These are phyloP conservation scores for Leucosporidium creatinivorum DNA, from an alignment of 768 basidiomycete genomes.

Conservation along the genomic window DNA sequence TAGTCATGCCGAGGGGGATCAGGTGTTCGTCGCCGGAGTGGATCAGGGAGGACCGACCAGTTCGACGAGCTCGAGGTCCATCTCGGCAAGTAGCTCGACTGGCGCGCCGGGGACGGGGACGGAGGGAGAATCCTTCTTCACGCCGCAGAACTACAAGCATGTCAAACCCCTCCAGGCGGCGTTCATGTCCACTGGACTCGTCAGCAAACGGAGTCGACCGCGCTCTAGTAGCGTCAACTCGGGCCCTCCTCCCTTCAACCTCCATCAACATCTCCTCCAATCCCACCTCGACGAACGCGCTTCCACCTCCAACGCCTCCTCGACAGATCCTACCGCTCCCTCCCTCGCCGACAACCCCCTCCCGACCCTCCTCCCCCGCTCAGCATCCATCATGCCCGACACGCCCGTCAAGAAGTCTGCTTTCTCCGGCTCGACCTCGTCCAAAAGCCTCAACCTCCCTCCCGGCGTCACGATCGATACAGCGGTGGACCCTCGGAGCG, in stretches of 20 bases:
- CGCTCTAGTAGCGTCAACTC: conserved; percentile 9
- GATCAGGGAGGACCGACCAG: no score
- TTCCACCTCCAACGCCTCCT: conserved; percentile 3
- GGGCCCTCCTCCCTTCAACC: conserved; percentile 17
- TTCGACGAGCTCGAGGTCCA: conserved; percentile 4
- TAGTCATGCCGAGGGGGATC: conserved; percentile 3
- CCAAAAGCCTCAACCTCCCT: conserved; percentile 9
- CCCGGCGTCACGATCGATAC: neutral
- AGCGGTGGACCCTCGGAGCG: neutral
- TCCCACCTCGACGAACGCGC: conserved; percentile 21
- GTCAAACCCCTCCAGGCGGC: conserved; percentile 40
- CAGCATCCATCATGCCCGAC: conserved; percentile 37
- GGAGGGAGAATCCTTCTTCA: conserved; percentile 24
- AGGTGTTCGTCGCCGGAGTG: neutral
- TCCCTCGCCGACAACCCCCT: conserved; percentile 25
- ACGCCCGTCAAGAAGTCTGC: conserved; percentile 38
- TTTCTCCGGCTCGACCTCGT: conserved; percentile 3
- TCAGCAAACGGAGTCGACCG: conserved; percentile 38
- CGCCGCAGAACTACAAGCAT: conserved; percentile 37
- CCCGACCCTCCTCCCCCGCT: conserved; percentile 10
- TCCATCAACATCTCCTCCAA: conserved; percentile 25
- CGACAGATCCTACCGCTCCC: conserved; percentile 15
- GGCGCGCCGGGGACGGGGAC: neutral
- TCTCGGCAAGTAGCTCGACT: conserved; percentile 7
- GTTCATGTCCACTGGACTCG: conserved; percentile 44